Evolutionary conservation across 768 basidiomycete species (phyloP), one percentile per base, ranked within the genome.

Genomic region (Hebeloma cylindrosporum): DNA sequence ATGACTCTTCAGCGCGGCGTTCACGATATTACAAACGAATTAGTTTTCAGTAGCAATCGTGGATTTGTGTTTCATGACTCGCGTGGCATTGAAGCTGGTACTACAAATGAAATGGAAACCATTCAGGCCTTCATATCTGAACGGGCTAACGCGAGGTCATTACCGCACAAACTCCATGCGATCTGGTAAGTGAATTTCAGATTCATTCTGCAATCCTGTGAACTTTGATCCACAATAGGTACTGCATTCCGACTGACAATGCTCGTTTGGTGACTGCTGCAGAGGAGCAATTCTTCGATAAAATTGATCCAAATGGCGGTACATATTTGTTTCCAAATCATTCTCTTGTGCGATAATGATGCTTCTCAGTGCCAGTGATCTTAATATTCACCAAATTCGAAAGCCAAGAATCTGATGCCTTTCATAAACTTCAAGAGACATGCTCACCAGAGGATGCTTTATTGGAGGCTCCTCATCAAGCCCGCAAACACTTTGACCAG

Each of bases 21-120:
- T 16, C 62, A 62, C 23, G 34, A 56, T 44, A 57, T 63, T 17
- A 21, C 52, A 3, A 39, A 59, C 20, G 42, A 58, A 38, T 17
- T 62, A 10, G 34, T 43, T 14, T 61, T 55, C 42, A 40, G 40
- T 14, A 59, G 54, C 52, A 60, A 59, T 39, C 55, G 50, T 2
- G 46, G 45, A 7, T 62, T 60, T 31, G 36, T 63, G 6, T 60
- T 62, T 34, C 62, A 63, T 31, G 60, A 63, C 44, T 62, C 62
- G 17, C 52, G 39, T 9, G 60, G 60, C 10, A 56, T 63, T 31
- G 62, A 63, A 48, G 29, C 51, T 10, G 51, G 54, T 5, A 37
- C 33, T 14, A 26, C 9, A 7, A 21, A 33, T 13, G 41, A 42
- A 33, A 11, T 42, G 17, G 41, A 42, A 17, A n/a, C 17, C n/a